These are phyloP conservation scores for Amanita thiersii DNA, from an alignment of 768 basidiomycete genomes.

Conservation along the genomic window DNA sequence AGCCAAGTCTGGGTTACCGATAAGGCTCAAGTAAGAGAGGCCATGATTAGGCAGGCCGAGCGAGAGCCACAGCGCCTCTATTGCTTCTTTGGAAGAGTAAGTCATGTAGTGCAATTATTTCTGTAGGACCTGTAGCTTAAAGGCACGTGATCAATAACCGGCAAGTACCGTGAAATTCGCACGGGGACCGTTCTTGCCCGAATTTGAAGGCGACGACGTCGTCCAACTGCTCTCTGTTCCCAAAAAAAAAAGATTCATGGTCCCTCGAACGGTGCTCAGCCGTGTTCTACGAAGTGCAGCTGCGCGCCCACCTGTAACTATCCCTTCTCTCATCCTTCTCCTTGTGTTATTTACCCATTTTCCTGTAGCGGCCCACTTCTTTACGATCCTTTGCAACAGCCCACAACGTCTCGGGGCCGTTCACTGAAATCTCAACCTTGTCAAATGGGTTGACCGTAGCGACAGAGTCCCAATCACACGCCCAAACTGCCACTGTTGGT, in stretches of 20 bases:
- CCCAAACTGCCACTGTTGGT: conserved; percentile 97
- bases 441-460: conserved; percentile 94
- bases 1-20: conserved; percentile 29
- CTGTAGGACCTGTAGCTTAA: background rate
- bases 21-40: conserved; percentile 27
- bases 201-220: no score
- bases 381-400: conserved; percentile 72
- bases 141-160: background rate
- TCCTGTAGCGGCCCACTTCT: conserved; percentile 14
- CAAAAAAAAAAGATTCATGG: conserved; percentile 18
- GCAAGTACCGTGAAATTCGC: conserved; percentile 3
- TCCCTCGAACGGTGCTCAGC: conserved; percentile 34
- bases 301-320: conserved; percentile 30
- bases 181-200: conserved; percentile 4
- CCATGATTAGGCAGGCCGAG: conserved; percentile 28
- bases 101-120: background rate
- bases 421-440: conserved; percentile 88
- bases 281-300: conserved; percentile 33
- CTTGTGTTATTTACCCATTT: background rate
- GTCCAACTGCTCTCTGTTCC: background rate
- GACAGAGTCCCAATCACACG: conserved; percentile 82
- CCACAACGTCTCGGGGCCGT: conserved; percentile 56
- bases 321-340: background rate
- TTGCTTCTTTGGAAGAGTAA: conserved; percentile 11
- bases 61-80: conserved; percentile 29